Evolutionary conservation across 1,139 yeast species (phyloP), one percentile per base, ranked within the genome.

Genomic region (Scheffersomyces quercinus): DNA sequence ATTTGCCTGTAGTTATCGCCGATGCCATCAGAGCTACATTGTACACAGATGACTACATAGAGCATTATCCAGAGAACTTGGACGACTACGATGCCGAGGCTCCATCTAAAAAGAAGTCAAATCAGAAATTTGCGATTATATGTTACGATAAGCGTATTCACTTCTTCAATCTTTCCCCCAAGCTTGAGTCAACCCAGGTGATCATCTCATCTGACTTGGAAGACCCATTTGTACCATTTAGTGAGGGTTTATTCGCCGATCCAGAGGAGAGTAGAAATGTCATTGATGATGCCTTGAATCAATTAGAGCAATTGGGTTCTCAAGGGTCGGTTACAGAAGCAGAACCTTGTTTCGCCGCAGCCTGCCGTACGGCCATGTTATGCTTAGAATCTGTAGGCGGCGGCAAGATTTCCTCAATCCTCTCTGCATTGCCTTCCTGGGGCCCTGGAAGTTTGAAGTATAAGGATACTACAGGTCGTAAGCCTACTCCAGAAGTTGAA

Each of bases 171-270:
- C 70, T 91, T 49, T 70, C 78, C 9, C 69, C 84, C 1, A 64
- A 67, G 5, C 66, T 77, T 38, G 82, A 81, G 30, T 75, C 80
- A 36, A 77, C 93, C 1, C 88, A 85, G 50, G 76, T 87, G 52
- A 73, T 82, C 30, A 75, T 88, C 5, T 79, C 87, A 37, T 71
- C 85, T 20, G 98, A 93, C 56, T 63, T 88, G 35, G 83, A 81
- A 10, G 95, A 88, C 47, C 87, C 91, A 3, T 89, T 90, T 55
- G 73, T 91, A 24, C 99, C 99, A 3, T 75, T 91, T 48, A 69
- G 70, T 49, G 79, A 77, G 1, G 98, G 97, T 0, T 64, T 91
- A 32, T 90, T 90, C 65, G 96, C 81, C 6, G 90, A 86, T 51
- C 90, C 96, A 0, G 69, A 68, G 6, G 88, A 83, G 47, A 79